Base-by-base conservation (phyloP, 768 basidiomycete species). In the Rhizopogon vinicolor region DNA sequence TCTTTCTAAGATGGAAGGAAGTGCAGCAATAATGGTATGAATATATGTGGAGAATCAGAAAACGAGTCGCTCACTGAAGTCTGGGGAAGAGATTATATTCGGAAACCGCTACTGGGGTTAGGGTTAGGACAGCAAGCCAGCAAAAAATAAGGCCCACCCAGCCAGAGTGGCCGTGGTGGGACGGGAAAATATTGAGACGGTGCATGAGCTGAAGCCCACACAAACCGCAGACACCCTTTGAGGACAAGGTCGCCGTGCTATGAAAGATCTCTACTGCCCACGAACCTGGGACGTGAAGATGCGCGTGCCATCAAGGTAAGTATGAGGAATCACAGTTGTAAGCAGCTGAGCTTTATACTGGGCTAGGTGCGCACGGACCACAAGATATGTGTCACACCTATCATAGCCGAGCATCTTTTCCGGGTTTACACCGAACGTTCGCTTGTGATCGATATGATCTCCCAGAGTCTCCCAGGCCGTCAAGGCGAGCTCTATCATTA, bases 151-250 rank as follows among this genome's bases (percentile, higher is more conserved):
- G 70, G 75, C 75, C 76, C 70, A 65, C 74, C 75, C 75, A 75
- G 76, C 75, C 75, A 74, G 76, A 78, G 76, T 70, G 77, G 77
- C 77, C 75, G 63, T 75, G 78, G 78, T 73, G 74, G 81, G 80
- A 85, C 83, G 72, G 84, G 83, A 78, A 86, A 86, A 86, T 86
- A 86, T 86, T 85, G 62, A 76, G 83, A 85, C 82, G 78, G 78
- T 86, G 83, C 84, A 84, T 84, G 80, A 77, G 76, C 84, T 82
- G 75, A 80, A 81, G 80, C 80, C 70, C 70, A 77, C 72, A 78
- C 78, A 78, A 79, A 72, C 72, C 70, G 62, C 52, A 52, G 33
- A 62, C 51, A 64, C 71, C 73, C 75, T 73, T 72, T 77, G 75
- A 55, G 77, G 78, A 78, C 75, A 77, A 45, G 74, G 77, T 76